Evolutionary conservation across 805 yeast species (phyloP), one percentile per base, ranked within the genome.

Genomic region (Saccharomycopsis fodiens): DNA sequence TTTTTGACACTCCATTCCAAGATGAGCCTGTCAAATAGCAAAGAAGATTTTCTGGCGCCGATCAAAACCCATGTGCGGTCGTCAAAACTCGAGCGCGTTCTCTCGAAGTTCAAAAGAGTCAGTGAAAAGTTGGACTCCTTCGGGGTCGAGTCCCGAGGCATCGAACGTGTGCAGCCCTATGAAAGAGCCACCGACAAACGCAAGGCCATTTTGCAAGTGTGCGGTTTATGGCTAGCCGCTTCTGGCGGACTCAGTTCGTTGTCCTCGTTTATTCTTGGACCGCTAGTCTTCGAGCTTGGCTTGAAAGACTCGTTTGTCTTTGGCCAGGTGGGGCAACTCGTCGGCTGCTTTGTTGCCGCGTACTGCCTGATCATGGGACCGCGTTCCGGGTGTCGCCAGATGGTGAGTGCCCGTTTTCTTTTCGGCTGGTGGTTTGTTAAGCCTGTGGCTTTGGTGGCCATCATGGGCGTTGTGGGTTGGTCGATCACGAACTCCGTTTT

Each of bases 291-390:
- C 57, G 82, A 75, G 2, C 65, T 87, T 20, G 85, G 86, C 12
- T 79, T 84, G 55, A 73, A 65, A 47, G 82, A 85, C 54, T 66
- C 85, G 1, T 56, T 84, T 50, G 62, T 76, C 3, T 66, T 78
- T 16, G 94, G 94, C 1, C 52, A 82, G 16, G 53, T 78, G 3
- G 86, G 86, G 1, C 74, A 76, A 48, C 60, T 76, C 25, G 54
- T 83, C 2, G 96, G 96, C 0, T 80, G 93, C 57, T 59, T 73
- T 4, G 66, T 85, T 22, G 95, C 95, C 2, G 93, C 86, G 0
- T 85, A 85, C 58, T 85, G 93, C 59, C 73, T 94, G 3, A 72
- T 79, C 3, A 79, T 87, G 87, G 96, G 96, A 2, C 95, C 96
- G 1, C 70, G 87, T 47, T 84, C 95, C 0, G 96, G 96, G 0